A percentile compares a stretch with the other conserved stretches of the same genome.
These are phyloP conservation scores for Brassica napus DNA, from an alignment of 345 rosid species.

Conservation along the genomic window DNA sequence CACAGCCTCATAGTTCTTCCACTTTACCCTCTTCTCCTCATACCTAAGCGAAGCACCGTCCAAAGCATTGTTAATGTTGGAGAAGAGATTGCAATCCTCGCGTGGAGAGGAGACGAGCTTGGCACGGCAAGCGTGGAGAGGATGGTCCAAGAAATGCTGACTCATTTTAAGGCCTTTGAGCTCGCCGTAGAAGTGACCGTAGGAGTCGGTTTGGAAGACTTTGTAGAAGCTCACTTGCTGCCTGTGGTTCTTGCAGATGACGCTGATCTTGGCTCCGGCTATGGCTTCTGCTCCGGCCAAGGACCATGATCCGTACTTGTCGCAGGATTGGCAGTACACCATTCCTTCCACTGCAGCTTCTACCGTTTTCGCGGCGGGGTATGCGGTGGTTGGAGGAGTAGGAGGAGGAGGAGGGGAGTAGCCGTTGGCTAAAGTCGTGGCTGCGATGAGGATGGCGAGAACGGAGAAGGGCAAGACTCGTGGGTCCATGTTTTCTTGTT, in stretches of 20 bases:
- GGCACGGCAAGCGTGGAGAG: conserved; percentile 75
- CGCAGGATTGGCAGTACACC: conserved; percentile 84
- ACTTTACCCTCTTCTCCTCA: conserved; percentile 52
- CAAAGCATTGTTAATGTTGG: conserved; percentile 73
- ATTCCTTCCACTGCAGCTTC: conserved; percentile 76
- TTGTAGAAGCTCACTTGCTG: conserved; percentile 63
- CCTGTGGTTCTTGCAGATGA: conserved; percentile 64
- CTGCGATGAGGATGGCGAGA: conserved; percentile 36
- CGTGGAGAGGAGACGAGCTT: conserved; percentile 74
- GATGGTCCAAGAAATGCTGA: conserved; percentile 62
- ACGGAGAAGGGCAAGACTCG: conserved; percentile 30
- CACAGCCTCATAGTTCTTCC: conserved; percentile 52
- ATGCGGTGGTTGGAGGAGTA: conserved; percentile 29
- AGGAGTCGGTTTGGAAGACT: conserved; percentile 53
- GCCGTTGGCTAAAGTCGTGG: conserved; percentile 34
- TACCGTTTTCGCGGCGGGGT: conserved; percentile 40
- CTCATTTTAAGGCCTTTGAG: conserved; percentile 60
- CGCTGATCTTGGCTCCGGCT: conserved; percentile 66
- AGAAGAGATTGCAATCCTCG: conserved; percentile 59
- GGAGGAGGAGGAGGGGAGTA: conserved; percentile 25
- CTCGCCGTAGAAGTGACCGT: conserved; percentile 74
- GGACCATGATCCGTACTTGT: conserved; percentile 67
- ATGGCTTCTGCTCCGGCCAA: conserved; percentile 66
- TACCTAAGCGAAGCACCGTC: conserved; percentile 62
- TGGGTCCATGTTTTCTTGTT: conserved; percentile 26